Evolutionary conservation across 768 basidiomycete genomes (phyloP), one percentile per base, ranked within the genome.

Genomic region (Sporobolomyces roseus): DNA sequence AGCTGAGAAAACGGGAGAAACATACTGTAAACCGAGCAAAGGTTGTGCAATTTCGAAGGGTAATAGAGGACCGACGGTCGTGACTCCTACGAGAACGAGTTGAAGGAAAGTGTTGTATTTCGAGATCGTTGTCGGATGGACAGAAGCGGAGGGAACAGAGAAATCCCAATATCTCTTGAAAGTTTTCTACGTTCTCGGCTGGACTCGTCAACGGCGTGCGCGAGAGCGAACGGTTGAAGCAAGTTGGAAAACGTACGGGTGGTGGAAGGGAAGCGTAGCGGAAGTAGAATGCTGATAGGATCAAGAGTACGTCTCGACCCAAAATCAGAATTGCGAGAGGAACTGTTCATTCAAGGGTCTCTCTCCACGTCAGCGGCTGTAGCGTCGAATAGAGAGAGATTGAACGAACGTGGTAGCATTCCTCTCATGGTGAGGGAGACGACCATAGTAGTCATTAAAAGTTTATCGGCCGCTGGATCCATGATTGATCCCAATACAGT

Each of bases 381-480:
- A 50, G 49, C n/a, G n/a, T n/a, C n/a, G 10, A 41, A 32, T 33
- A 30, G 25, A 30, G 21, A 2, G 29, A 21, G 32, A 32, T 19
- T 38, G 43, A 43, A 82, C 86, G 70, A 71, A 93, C 93, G 73
- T 13, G 94, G 94, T 27, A 99, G 81, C 73, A 94, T 81, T 27
- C 85, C 87, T 72, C 89, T 87, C 83, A 88, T 84, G 0, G 91
- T 86, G 68, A 99, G 80, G 1, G 92, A 88, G 53, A 93, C 80
- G 0, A 90, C 91, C 75, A 99, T 81, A 1, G 93, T 97, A 2
- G 96, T 94, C 88, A 99, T 89, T 49, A 99, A 81, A 16, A 85
- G 83, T 79, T 99, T 99, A 83, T 99, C 96, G 3, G 96, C 96
- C 0, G 94, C 91, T 17, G 96, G 96, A 78, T 99, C 96, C 17